phyloP scores from a whole-genome alignment of 2,329 filamentous ascomycete genomes.

The Fusarium sp. region DNA sequence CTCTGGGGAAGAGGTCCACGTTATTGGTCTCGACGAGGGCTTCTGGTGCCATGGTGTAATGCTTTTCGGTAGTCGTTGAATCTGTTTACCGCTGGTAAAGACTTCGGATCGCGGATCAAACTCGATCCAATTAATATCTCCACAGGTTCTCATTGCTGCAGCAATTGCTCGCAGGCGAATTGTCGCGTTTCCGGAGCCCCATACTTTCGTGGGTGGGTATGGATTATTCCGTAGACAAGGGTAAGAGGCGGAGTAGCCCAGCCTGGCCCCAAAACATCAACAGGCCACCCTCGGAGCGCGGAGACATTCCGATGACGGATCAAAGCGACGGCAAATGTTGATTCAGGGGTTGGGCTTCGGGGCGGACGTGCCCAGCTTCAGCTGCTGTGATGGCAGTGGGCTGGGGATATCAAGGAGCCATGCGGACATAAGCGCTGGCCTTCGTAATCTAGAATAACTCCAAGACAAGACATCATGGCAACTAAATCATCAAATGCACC shows the following conservation, averaged over 20 bases:
- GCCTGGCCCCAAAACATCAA: neutral
- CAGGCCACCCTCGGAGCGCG: neutral
- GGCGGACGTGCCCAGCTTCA: neutral
- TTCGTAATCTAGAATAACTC: neutral
- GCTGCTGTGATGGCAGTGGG: neutral
- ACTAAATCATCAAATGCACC: neutral
- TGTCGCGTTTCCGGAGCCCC: neutral
- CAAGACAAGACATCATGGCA: neutral
- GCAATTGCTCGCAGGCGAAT: neutral
- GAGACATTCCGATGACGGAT: neutral
- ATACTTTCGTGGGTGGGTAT: neutral
- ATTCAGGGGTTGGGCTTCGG: neutral
- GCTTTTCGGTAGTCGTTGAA: neutral
- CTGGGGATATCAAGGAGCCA: neutral
- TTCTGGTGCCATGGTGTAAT: slow-evolving; percentile 19
- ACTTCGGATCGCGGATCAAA: neutral
- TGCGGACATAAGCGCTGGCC: neutral
- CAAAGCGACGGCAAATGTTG: neutral
- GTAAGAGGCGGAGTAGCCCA: neutral
- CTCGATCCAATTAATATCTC: neutral
- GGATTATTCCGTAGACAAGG: neutral
- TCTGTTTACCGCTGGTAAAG: neutral
- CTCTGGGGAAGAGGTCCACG: slow-evolving; percentile 46
- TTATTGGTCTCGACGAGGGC: slow-evolving; percentile 5
- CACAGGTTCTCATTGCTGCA: too few relatives aligned